phyloP scores from a whole-genome alignment of 805 yeast genomes.

The Kluyveromyces nonfermentans region DNA sequence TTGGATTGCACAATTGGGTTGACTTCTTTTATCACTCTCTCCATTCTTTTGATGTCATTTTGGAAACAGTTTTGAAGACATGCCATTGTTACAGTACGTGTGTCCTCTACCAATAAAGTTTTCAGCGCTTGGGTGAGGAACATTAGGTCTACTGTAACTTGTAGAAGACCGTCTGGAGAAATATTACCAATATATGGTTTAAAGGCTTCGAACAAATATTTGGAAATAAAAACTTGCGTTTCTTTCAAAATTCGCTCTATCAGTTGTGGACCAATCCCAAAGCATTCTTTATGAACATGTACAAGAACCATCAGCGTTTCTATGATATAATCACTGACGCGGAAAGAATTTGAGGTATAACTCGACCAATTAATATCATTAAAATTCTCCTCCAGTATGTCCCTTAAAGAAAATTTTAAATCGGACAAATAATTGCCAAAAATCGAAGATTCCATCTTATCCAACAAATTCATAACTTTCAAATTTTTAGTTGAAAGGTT shows the following conservation, averaged over 20 bases:
- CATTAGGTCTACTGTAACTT: slow-evolving; percentile 44
- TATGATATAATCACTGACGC: slow-evolving; percentile 39
- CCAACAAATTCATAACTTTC: slow-evolving; percentile 37
- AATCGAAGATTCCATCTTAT: slow-evolving; percentile 42
- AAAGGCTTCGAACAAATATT: slow-evolving; percentile 31
- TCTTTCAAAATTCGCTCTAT: slow-evolving; percentile 38
- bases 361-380: slow-evolving; percentile 36
- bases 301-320: slow-evolving; percentile 42
- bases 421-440: slow-evolving; percentile 45
- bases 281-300: slow-evolving; percentile 42
- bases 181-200: slow-evolving; percentile 37
- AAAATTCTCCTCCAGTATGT: slow-evolving; percentile 35
- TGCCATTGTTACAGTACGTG: slow-evolving; percentile 24
- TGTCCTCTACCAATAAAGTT: slow-evolving; percentile 22
- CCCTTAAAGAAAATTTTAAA: slow-evolving; percentile 35
- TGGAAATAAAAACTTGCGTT: slow-evolving; percentile 31
- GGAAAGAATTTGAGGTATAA: slow-evolving; percentile 26
- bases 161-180: slow-evolving; percentile 40
- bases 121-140: slow-evolving; percentile 34
- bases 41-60: slow-evolving; percentile 17
- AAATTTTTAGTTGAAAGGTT: slow-evolving; percentile 34
- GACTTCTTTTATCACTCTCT: slow-evolving; percentile 21
- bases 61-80: slow-evolving; percentile 28
- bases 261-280: slow-evolving; percentile 38
- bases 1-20: slow-evolving; percentile 26